phyloP scores from a whole-genome alignment of 208 protist species.

The Wallacemonas sp. region DNA sequence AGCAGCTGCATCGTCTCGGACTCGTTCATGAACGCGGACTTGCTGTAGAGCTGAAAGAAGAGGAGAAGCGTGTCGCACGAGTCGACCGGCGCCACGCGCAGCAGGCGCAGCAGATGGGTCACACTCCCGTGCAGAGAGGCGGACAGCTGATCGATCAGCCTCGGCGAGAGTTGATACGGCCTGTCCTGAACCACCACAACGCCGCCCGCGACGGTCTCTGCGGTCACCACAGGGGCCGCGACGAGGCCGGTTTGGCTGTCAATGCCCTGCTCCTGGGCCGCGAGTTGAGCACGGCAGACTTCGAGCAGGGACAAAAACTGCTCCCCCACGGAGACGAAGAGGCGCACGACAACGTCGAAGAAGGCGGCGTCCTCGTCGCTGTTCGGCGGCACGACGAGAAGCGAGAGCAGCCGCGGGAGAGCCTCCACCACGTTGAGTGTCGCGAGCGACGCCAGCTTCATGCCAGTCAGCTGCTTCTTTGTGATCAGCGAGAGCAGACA shows the following conservation, averaged over 20 bases:
- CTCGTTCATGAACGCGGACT: constrained; percentile 48
- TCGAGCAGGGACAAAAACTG: constrained; percentile 68
- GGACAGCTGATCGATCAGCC: constrained; percentile 31
- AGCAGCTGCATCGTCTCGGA: constrained; percentile 57
- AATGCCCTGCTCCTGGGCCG: background rate
- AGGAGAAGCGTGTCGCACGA: constrained; percentile 43
- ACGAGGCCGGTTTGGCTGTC: too few relatives aligned
- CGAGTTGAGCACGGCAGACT: constrained; percentile 19
- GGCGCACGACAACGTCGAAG: constrained; percentile 46
- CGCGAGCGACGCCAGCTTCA: constrained; percentile 62
- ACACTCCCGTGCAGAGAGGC: constrained; percentile 50
- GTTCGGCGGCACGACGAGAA: constrained; percentile 46
- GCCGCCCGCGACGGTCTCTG: background rate
- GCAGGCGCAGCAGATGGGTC: constrained; percentile 31
- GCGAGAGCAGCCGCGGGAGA: constrained; percentile 55
- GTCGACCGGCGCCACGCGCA: constrained; percentile 37
- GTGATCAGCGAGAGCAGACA: constrained; percentile 62
- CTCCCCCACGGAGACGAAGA: constrained; percentile 52
- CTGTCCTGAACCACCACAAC: constrained; percentile 28
- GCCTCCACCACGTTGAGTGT: constrained; percentile 58
- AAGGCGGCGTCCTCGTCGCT: constrained; percentile 52
- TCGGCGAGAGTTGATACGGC: constrained; percentile 29
- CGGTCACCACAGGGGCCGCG: constrained; percentile 15
- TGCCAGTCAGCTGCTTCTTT: constrained; percentile 80
- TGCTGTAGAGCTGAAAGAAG: constrained; percentile 64